Base-by-base conservation (phyloP, 2,329 filamentous ascomycete species). In the Polytolypa hystricis region DNA sequence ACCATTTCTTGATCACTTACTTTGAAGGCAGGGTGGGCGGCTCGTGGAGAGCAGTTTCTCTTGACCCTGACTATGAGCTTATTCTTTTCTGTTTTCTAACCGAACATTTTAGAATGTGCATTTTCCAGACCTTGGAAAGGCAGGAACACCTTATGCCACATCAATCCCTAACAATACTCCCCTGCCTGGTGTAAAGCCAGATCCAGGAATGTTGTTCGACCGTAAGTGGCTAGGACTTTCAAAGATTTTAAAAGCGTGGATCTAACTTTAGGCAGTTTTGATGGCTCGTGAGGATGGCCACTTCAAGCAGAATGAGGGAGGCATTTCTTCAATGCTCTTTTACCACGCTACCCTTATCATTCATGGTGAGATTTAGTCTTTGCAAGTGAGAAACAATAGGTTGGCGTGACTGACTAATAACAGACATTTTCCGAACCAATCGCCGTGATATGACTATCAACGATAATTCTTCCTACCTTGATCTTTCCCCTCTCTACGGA, bases 331-430 rank as follows among this genome's bases (percentile, higher is more conserved):
- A 17, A 59, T 66, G 47, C 47, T 70, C 5, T 64, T 70, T 39
- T 68, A 69, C 26, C 58, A 67, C 7, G 68, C 67, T 1, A 65
- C 65, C 3, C 65, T 71, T 30, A 68, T 71, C 38, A 70, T 69
- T 12, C 68, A 71, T 38, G 67, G 49, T 52, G 37, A 38, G 6
- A 30, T 8, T 10, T 6, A n/a, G 14, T 12, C 14, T 30, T 34
- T 9, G 9, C 26, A 4, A n/a, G 9, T 10, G 12, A 30, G 10
- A 2, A 28, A 5, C 11, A 6, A 21, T 15, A 21, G 25, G 18
- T 3, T 16, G n/a, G 16, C 12, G 9, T 4, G 20, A 23, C 15
- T 37, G 16, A 37, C 32, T 28, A 7, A 5, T 12, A 30, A 5
- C 16, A 45, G 48, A 68, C 43, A 60, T 68, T 25, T 69, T 67